These are phyloP conservation scores for Nelumbo lutea DNA, from an alignment of 164 flowering plant genomes.

Conservation along the genomic window DNA sequence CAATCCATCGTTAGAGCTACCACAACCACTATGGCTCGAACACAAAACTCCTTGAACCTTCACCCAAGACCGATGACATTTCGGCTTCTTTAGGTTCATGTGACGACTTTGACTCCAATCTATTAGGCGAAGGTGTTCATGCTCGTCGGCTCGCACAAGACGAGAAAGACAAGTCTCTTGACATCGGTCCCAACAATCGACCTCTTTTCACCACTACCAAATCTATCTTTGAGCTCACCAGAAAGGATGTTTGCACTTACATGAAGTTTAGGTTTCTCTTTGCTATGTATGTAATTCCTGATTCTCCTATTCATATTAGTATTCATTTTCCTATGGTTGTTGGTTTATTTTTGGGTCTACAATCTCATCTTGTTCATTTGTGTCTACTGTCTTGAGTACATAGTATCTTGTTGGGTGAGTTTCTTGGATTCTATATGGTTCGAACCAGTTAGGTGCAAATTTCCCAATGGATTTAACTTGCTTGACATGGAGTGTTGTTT, in stretches of 20 bases:
- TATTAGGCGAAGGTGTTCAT: slow-evolving; percentile 30
- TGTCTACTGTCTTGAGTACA: no score
- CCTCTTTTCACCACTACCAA: slow-evolving; percentile 61
- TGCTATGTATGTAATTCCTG: no score
- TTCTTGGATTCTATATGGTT: no score
- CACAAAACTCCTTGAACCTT: background rate
- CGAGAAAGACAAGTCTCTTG: slow-evolving; percentile 50
- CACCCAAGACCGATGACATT: slow-evolving; percentile 15
- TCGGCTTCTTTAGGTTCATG: slow-evolving; percentile 10
- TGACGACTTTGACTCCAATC: slow-evolving; percentile 15
- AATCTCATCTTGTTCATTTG: no score
- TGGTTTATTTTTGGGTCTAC: no score
- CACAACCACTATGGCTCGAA: slow-evolving; percentile 3
- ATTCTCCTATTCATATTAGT: no score
- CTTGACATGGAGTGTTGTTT: no score
- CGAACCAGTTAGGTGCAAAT: no score
- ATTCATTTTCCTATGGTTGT: no score
- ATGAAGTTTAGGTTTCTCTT: slow-evolving; percentile 51
- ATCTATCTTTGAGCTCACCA: slow-evolving; percentile 53
- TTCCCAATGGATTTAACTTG: no score
- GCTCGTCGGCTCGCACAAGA: slow-evolving; percentile 41
- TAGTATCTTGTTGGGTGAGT: no score
- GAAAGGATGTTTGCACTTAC: slow-evolving; percentile 53
- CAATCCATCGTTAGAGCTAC: slow-evolving; percentile 21
- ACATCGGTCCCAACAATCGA: slow-evolving; percentile 64